Percentiles rank a stretch among this genome's conserved stretches.
Conservation (phyloP, 164 flowering plant species). For the Nymphaea thermarum region DNA sequence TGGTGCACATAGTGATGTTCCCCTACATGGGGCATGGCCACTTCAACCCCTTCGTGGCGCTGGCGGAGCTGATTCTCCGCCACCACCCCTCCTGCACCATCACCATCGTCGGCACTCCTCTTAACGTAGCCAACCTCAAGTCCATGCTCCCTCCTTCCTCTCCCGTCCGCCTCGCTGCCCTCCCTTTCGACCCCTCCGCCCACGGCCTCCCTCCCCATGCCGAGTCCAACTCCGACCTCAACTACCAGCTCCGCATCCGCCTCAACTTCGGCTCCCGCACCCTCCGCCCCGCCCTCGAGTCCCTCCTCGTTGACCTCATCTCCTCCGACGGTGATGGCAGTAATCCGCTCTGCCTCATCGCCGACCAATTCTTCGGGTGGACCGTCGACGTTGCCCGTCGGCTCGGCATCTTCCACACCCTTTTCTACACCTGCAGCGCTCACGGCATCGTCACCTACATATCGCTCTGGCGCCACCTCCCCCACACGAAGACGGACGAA, state of each 20-base stretch:
- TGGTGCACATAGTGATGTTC: constrained; percentile 3
- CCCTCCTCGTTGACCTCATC: constrained; percentile 2
- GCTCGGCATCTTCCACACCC: constrained; percentile 6
- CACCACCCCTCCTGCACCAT: background rate
- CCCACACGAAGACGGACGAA: constrained; percentile 4
- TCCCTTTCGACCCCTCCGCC: constrained; percentile 6
- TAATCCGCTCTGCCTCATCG: constrained; percentile 8
- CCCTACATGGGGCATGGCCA: constrained; percentile 14
- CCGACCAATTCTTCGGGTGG: constrained; percentile 16
- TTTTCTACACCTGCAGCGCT: constrained; percentile 11
- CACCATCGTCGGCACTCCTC: constrained; percentile 12
- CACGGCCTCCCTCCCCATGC: constrained; percentile 11
- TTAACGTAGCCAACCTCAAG: constrained; percentile 6
- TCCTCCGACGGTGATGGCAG: no score
- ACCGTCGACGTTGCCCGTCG: constrained; percentile 10
- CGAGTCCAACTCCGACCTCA: constrained; percentile 8
- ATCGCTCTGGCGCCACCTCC: constrained; percentile 10
- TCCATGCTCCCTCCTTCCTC: background rate
- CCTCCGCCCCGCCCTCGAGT: constrained; percentile 5
- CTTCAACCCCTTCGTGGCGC: constrained; percentile 5
- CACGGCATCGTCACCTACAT: constrained; percentile 11
- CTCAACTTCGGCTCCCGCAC: constrained; percentile 7
- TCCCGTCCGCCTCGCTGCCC: constrained; percentile 4
- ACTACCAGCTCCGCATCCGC: background rate
- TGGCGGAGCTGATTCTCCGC: constrained; percentile 4